Evolutionary conservation across 2,329 filamentous ascomycete genomes (phyloP), one percentile per base, ranked within the genome.

Genomic region (Curvularia sp.): DNA sequence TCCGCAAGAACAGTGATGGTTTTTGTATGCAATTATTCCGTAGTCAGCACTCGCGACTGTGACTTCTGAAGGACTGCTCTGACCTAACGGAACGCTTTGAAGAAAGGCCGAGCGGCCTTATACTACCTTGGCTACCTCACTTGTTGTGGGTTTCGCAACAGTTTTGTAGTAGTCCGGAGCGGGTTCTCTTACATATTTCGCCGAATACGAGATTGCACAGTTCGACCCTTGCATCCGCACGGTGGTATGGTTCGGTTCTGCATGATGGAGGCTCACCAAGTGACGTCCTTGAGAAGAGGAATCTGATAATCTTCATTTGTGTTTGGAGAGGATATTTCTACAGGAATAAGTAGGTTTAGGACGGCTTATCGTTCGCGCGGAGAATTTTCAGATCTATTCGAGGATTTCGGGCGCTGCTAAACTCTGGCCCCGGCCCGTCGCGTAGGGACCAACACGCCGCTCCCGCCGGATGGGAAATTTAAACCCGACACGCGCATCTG

Each of bases 381-480:
- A n/a, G 23, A 32, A 30, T 30, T 50, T 30, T 6, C 15, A 28
- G 48, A 18, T 7, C 12, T 5, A 30, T 9, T n/a, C 19, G 18
- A 18, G 9, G 3, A 19, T 27, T 7, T 18, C n/a, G 18, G 12
- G n/a, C 42, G 21, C 13, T 15, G n/a, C 27, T 41, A 25, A n/a
- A 28, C 34, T 28, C 18, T 28, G 21, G n/a, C 15, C 23, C n/a
- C 51, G 51, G 51, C 28, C 51, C 51, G 51, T 47, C 32, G 43
- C 51, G 52, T 45, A 45, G 43, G 46, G 53, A 45, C 30, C 6
- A 41, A 32, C 39, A 18, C 15, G 38, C 28, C 46, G 46, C 28
- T 49, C 45, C 38, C 28, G 53, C 8, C 39, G 46, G 46, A 49
- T 49, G 36, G 45, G 21, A 55, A 34, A 28, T 25, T 55, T 43